phyloP scores from a whole-genome alignment of 352 stramenopile genomes.

The Globisporangium okanoganense region DNA sequence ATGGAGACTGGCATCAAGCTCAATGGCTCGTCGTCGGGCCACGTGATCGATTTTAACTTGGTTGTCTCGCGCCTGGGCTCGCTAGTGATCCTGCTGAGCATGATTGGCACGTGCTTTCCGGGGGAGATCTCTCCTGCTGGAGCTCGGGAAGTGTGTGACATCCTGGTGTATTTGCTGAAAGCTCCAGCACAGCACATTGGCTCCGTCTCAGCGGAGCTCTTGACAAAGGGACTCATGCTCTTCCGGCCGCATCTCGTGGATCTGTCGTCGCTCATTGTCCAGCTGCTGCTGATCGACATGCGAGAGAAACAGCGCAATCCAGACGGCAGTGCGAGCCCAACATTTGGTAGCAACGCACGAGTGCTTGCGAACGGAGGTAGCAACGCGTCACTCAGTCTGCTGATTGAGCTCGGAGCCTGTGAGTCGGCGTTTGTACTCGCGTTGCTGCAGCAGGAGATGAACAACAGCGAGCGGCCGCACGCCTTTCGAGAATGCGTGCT shows the following conservation, averaged over 20 bases:
- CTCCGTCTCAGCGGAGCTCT: conserved; percentile 65
- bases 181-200: conserved; percentile 52
- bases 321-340: conserved; percentile 24
- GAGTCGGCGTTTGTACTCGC: conserved; percentile 75
- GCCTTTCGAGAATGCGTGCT: conserved; percentile 75
- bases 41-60: conserved; percentile 25
- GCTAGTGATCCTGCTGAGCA: conserved; percentile 75
- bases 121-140: conserved; percentile 72
- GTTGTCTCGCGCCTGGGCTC: conserved; percentile 62
- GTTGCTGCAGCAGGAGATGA: conserved; percentile 81
- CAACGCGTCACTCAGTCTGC: conserved; percentile 65
- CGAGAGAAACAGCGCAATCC: conserved; percentile 58
- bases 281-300: conserved; percentile 74
- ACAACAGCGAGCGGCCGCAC: conserved; percentile 59
- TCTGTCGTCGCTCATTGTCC: conserved; percentile 67
- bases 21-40: conserved; percentile 20
- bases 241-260: conserved; percentile 81
- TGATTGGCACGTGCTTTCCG: conserved; percentile 85
- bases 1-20: conserved; percentile 48
- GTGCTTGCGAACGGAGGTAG: conserved; percentile 53
- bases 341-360: conserved; percentile 38
- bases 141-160: conserved; percentile 77
- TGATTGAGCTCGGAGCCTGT: conserved; percentile 76
- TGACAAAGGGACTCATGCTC: conserved; percentile 82
- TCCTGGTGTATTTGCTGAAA: conserved; percentile 63